phyloP scores from a whole-genome alignment of 2,329 filamentous ascomycete species.

The Diaporthe amygdali region DNA sequence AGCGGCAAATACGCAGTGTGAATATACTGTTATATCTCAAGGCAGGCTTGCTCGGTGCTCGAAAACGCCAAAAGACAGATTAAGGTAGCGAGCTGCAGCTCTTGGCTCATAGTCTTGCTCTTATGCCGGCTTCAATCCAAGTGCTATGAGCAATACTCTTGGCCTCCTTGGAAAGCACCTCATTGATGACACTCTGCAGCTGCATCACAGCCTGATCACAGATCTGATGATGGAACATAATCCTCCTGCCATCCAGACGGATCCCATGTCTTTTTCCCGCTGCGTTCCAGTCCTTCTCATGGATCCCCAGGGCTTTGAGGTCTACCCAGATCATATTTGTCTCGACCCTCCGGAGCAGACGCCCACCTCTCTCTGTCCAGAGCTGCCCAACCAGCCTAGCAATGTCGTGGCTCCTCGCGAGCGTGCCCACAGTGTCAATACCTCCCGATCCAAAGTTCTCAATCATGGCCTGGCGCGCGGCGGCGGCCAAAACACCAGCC shows the following conservation, averaged over 20 bases:
- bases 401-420: slow-evolving; percentile 64
- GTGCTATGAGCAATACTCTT: not conserved
- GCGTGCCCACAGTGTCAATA: slow-evolving; percentile 56
- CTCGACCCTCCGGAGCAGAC: slow-evolving; percentile 67
- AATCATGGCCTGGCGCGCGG: slow-evolving; percentile 71
- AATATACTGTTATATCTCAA: no score
- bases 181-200: not conserved
- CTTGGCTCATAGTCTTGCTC: not conserved
- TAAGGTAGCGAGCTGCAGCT: no score
- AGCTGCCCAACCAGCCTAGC: slow-evolving; percentile 69
- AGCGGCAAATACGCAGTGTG: no score
- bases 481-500: slow-evolving; percentile 73
- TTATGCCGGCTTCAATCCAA: not conserved
- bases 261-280: slow-evolving; percentile 60
- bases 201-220: slow-evolving; percentile 26
- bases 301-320: slow-evolving; percentile 62
- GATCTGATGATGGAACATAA: slow-evolving; percentile 71
- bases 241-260: slow-evolving; percentile 56
- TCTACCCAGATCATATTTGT: slow-evolving; percentile 91
- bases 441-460: slow-evolving; percentile 47
- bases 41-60: no score
- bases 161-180: not conserved
- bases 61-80: no score
- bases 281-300: slow-evolving; percentile 55
- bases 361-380: slow-evolving; percentile 71